Base-by-base conservation (phyloP, 2,329 filamentous ascomycete genomes). In the Chaetomium globosum region DNA sequence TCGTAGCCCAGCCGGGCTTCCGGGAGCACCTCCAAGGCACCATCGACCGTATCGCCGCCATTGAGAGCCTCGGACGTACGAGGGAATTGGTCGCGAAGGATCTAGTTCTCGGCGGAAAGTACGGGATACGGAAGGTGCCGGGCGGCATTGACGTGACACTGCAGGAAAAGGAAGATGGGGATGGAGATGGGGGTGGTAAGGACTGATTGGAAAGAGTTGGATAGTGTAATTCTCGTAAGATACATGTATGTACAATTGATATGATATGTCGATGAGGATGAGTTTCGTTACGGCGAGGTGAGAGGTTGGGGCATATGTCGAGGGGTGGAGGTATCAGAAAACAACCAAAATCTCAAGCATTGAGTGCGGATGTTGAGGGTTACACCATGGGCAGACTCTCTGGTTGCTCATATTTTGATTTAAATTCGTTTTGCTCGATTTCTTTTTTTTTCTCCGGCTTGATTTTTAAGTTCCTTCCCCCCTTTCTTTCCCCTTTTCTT, bases 41-140 rank as follows among this genome's bases (percentile, higher is more conserved):
- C 0, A 80, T 97, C 28, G 85, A 94, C 65, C 85, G 95, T 26
- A 99, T 99, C 70, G 79, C 83, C n/a, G 93, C 90, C 69, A 99
- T 99, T 74, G 95, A 99, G 81, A 93, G 89, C 73, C 82, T 99
- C 67, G 94, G 93, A 43, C 84, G 95, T 68, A 99, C 95, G n/a
- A 87, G 94, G 67, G 95, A 99, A 78, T 77, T 99, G 60, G 96
- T 96, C 1, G 91, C 96, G 69, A 99, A 99, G 80, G 95, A 98
- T 76, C 82, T 98, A 48, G 94, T 95, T 73, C 81, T 93, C 36
- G 88, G 91, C 13, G 93, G 93, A 2, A 89, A 89, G 76, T 97
- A 97, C 74, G 83, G 87, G 68, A 84, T 94, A 26, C 56, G 68
- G 21, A 71, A 68, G 65, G 64, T 65, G 7, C 54, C 58, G 48